Evolutionary conservation across 768 basidiomycete species (phyloP).

Genomic region (Boletus bicolor): DNA sequence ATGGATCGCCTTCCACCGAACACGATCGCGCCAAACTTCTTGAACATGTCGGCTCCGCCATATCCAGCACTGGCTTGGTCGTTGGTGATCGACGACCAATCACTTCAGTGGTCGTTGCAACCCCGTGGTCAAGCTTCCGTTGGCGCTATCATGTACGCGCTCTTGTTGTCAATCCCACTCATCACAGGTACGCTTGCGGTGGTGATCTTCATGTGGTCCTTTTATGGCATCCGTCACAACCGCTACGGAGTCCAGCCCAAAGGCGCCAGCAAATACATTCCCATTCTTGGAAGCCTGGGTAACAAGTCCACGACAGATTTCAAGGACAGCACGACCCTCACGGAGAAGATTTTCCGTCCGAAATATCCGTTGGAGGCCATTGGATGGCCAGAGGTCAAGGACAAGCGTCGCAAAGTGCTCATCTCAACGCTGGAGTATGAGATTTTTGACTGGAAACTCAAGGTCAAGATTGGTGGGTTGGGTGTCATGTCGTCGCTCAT

Average conservation of each 20-base stretch:
- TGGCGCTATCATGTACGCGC: constrained; percentile 84
- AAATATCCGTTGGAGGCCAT: constrained; percentile 71
- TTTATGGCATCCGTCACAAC: constrained; percentile 95
- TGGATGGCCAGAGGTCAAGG: constrained; percentile 94
- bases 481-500: constrained; percentile 98
- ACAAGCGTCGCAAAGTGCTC: constrained; percentile 86
- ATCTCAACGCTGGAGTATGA: constrained; percentile 95
- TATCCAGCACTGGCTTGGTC: constrained; percentile 87
- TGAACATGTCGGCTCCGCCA: constrained; percentile 91
- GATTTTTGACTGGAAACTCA: constrained; percentile 95
- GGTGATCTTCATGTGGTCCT: constrained; percentile 88
- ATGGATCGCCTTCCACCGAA: constrained; percentile 92
- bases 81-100: constrained; percentile 72
- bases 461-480: constrained; percentile 96
- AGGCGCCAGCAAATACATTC: constrained; percentile 76
- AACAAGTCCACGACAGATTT: constrained; percentile 69
- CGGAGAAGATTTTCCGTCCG: constrained; percentile 70
- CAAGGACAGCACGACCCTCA: constrained; percentile 57
- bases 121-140: constrained; percentile 81
- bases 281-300: constrained; percentile 67
- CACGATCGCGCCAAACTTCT: constrained; percentile 75
- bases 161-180: constrained; percentile 76
- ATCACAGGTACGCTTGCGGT: constrained; percentile 84
- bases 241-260: constrained; percentile 82
- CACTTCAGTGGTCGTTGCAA: constrained; percentile 71